Percentiles rank a stretch among this genome's conserved stretches.
phyloP scores from a whole-genome alignment of 192 early-diverging fungal genomes.

The Backusella sp. region DNA sequence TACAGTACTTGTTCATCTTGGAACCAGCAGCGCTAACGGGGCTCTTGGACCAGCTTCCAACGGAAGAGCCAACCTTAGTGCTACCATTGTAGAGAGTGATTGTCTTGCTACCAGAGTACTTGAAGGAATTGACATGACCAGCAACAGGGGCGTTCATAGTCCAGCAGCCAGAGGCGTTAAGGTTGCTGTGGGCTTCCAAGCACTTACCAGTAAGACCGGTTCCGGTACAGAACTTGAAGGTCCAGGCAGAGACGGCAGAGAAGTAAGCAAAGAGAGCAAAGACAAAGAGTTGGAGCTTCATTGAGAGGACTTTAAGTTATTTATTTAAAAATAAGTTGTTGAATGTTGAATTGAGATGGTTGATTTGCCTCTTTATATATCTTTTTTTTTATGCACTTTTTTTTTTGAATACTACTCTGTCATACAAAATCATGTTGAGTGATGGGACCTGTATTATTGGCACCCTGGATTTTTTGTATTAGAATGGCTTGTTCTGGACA shows the following conservation, averaged over 20 bases:
- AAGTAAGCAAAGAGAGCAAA: neutral
- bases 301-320: neutral
- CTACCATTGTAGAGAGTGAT: neutral
- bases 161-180: neutral
- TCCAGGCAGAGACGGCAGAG: neutral
- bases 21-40: neutral
- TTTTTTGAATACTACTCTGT: neutral
- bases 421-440: neutral
- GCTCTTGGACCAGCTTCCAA: neutral
- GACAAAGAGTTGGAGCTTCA: neutral
- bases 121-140: neutral
- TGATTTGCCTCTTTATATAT: neutral
- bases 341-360: neutral
- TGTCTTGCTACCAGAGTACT: neutral
- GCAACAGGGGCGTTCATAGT: neutral
- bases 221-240: neutral
- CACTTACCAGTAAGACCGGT: neutral
- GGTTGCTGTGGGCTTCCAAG: neutral
- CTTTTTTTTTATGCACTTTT: neutral
- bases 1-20: slow-evolving; percentile 3
- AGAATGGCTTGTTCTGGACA: neutral
- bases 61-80: neutral
- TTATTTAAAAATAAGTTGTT: neutral
- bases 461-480: neutral
- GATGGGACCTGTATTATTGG: neutral